A percentile compares a stretch with the other conserved stretches of the same genome.
Conservation (phyloP, 768 basidiomycete species). For the Rhizopogon roseolus region DNA sequence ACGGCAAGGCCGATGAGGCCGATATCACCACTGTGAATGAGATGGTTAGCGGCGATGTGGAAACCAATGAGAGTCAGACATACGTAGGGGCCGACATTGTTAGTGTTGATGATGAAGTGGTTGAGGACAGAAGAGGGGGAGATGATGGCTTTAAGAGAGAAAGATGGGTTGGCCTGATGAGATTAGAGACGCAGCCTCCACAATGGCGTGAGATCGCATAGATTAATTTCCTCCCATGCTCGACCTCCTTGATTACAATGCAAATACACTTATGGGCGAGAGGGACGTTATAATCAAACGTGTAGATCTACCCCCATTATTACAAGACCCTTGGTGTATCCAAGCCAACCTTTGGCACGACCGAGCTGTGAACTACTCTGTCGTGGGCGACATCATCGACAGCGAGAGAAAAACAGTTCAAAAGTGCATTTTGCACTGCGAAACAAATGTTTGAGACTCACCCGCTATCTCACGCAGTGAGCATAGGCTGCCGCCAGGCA, state of each 20-base stretch:
- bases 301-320: too few relatives aligned
- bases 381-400: constrained; percentile 7
- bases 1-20: constrained; percentile 98
- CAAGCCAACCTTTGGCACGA: background rate
- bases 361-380: background rate
- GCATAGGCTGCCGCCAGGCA: constrained; percentile 3
- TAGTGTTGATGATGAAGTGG: constrained; percentile 24
- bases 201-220: constrained; percentile 16
- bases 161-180: constrained; percentile 21
- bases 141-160: constrained; percentile 29
- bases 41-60: constrained; percentile 19
- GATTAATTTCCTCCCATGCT: constrained; percentile 13
- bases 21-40: constrained; percentile 76
- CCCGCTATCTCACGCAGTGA: constrained; percentile 1
- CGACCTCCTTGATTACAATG: background rate
- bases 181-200: constrained; percentile 10
- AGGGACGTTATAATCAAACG: too few relatives aligned
- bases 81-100: constrained; percentile 46
- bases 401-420: constrained; percentile 12
- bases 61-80: constrained; percentile 24
- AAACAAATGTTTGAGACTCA: constrained; percentile 6
- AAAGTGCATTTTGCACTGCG: constrained; percentile 4
- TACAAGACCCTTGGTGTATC: too few relatives aligned
- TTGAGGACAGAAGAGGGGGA: constrained; percentile 24
- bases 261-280: background rate